These are phyloP conservation scores for Trametes coccinea DNA, from an alignment of 768 basidiomycete species.

Conservation along the genomic window DNA sequence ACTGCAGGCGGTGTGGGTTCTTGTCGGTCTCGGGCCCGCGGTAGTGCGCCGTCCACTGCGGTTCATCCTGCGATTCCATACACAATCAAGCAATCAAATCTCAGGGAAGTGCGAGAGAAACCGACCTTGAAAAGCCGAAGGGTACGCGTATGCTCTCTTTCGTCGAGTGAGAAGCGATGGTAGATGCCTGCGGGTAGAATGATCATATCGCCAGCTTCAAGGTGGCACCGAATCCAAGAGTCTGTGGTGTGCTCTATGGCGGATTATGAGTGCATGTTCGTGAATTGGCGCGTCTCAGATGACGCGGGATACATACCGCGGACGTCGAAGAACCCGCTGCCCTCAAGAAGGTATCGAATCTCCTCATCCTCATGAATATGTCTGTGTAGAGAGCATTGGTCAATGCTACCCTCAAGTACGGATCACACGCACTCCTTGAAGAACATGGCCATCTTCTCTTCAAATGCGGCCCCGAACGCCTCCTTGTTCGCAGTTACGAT, in stretches of 20 bases:
- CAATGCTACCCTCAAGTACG: neutral
- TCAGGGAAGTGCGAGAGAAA: neutral
- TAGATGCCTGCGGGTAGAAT: slow-evolving; percentile 91
- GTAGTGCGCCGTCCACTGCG: slow-evolving; percentile 85
- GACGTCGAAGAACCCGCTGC: slow-evolving; percentile 93
- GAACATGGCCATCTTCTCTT: slow-evolving; percentile 78
- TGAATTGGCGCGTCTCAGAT: neutral
- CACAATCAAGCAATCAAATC: neutral
- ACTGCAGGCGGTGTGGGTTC: slow-evolving; percentile 63
- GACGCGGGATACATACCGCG: slow-evolving; percentile 52
- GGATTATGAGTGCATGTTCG: neutral
- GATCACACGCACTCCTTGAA: slow-evolving; percentile 69
- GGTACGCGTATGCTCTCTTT: slow-evolving; percentile 68
- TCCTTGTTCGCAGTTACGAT: slow-evolving; percentile 74
- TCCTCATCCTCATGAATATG: slow-evolving; percentile 98
- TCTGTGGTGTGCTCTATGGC: slow-evolving; percentile 60
- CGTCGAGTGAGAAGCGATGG: slow-evolving; percentile 92
- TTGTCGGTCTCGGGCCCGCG: slow-evolving; percentile 60
- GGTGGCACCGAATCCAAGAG: slow-evolving; percentile 78
- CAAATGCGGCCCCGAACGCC: slow-evolving; percentile 81
- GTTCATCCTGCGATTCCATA: slow-evolving; percentile 67
- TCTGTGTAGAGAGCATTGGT: slow-evolving; percentile 38
- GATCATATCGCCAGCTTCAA: slow-evolving; percentile 79
- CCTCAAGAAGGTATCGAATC: slow-evolving; percentile 83
- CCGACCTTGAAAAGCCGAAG: slow-evolving; percentile 83